Evolutionary conservation across 2,329 filamentous ascomycete genomes (phyloP), one percentile per base, ranked within the genome.

Genomic region (Ceratocystis cacaofunesta): DNA sequence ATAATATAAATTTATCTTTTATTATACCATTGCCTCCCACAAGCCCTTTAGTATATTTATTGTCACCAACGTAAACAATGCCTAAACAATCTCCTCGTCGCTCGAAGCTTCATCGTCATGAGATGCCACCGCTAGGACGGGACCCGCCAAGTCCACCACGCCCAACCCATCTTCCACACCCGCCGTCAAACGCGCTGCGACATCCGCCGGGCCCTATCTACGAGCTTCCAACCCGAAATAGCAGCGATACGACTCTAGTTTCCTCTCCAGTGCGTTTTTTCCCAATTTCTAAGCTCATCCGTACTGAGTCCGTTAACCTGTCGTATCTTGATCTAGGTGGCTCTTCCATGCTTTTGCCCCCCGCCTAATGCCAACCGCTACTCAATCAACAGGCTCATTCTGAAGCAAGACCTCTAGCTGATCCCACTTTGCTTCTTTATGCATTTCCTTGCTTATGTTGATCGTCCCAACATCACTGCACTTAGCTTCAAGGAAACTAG

Each of bases 391-490:
- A 70, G 72, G 5, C 75, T 84, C 5, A 68, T 84, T 28, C 75
- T 79, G 73, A 84, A 82, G 70, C 84, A 87, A 70, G 86, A 88
- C 30, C 52, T 57, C 71, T 67, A 82, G 19, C 78, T 81, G 65
- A 85, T 88, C 66, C 85, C 86, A 1, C 74, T 88, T 15, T 82
- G 78, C n/a, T 82, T 83, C 5, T 75, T 73, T 63, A 85, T 88
- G 62, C 88, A 87, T 72, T 78, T 88, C 58, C 78, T 88, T 25
- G 86, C 83, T 73, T 88, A 85, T 71, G 79, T 88, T 28, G 85
- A 88, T 73, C 78, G 83, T 55, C 81, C 83, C 65, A 89, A 88
- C 72, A 88, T 89, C 66, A 85, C 84, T 71, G 87, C 87, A 71
- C 84, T 85, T 52, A 85, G 83, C 73, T 82, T 87, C 30, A 77